Evolutionary conservation across 768 basidiomycete species (phyloP).

Genomic region (Epithele typhae): DNA sequence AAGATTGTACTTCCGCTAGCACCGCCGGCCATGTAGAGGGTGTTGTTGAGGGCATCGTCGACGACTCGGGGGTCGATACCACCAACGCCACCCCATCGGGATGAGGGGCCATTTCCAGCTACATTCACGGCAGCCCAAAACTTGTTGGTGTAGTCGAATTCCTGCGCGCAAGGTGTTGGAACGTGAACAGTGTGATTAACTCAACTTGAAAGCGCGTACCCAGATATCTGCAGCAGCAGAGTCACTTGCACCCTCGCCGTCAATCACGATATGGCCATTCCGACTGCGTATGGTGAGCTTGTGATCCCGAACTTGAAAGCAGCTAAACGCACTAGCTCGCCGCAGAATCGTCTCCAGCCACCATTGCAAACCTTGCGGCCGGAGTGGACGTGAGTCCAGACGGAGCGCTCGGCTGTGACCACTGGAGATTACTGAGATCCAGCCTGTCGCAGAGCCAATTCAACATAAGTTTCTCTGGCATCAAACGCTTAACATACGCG

Average conservation of each 20-base stretch:
- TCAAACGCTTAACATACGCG: constrained; percentile 46
- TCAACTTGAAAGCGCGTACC: constrained; percentile 40
- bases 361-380: constrained; percentile 57
- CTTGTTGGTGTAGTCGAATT: constrained; percentile 69
- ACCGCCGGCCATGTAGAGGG: constrained; percentile 74
- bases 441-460: constrained; percentile 41
- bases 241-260: constrained; percentile 56
- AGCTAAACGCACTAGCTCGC: constrained; percentile 69
- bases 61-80: constrained; percentile 59
- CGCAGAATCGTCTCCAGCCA: constrained; percentile 67
- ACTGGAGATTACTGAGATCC: constrained; percentile 54
- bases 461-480: not conserved
- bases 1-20: constrained; percentile 40
- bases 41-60: constrained; percentile 59
- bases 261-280: constrained; percentile 67
- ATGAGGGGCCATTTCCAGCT: constrained; percentile 44
- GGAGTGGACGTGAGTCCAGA: constrained; percentile 43
- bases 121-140: constrained; percentile 69
- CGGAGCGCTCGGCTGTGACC: constrained; percentile 56
- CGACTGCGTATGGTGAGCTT: constrained; percentile 43
- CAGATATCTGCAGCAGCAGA: constrained; percentile 64
- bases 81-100: constrained; percentile 70
- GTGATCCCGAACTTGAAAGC: constrained; percentile 2
- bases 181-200: not conserved
- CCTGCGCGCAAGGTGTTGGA: constrained; percentile 46